These are phyloP conservation scores for Boletus reticulatus DNA, from an alignment of 768 basidiomycete species.

Conservation along the genomic window DNA sequence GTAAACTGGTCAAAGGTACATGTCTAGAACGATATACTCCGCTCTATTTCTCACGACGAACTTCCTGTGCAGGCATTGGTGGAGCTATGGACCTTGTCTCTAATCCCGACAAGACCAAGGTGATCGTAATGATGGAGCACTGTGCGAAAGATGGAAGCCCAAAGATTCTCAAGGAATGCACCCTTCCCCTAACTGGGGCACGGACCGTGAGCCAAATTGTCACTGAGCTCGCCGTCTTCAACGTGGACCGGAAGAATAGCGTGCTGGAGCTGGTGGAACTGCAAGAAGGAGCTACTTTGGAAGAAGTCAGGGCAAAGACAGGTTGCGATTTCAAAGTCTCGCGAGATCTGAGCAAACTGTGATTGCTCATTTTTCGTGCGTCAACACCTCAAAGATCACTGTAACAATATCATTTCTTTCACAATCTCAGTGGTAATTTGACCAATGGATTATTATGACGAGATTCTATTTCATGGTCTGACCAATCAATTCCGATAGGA, in stretches of 20 bases:
- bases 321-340: slow-evolving; percentile 75
- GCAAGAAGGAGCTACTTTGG: slow-evolving; percentile 79
- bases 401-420: slow-evolving; percentile 8
- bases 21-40: neutral
- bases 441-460: neutral
- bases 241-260: slow-evolving; percentile 76
- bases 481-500: neutral
- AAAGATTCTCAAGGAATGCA: slow-evolving; percentile 82
- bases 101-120: slow-evolving; percentile 93
- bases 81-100: slow-evolving; percentile 97
- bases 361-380: slow-evolving; percentile 15
- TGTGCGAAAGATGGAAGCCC: slow-evolving; percentile 85
- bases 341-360: slow-evolving; percentile 49
- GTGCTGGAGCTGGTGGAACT: slow-evolving; percentile 75
- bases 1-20: slow-evolving; percentile 82
- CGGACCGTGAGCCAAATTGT: slow-evolving; percentile 87
- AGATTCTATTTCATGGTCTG: neutral
- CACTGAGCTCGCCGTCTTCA: slow-evolving; percentile 90
- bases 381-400: neutral
- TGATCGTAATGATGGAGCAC: slow-evolving; percentile 90
- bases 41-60: slow-evolving; percentile 6
- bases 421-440: neutral
- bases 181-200: slow-evolving; percentile 86
- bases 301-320: slow-evolving; percentile 85
- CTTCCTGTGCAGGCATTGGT: slow-evolving; percentile 67